Base-by-base conservation (phyloP, 2,329 filamentous ascomycete genomes). In the Alternaria hordeiaustralica region DNA sequence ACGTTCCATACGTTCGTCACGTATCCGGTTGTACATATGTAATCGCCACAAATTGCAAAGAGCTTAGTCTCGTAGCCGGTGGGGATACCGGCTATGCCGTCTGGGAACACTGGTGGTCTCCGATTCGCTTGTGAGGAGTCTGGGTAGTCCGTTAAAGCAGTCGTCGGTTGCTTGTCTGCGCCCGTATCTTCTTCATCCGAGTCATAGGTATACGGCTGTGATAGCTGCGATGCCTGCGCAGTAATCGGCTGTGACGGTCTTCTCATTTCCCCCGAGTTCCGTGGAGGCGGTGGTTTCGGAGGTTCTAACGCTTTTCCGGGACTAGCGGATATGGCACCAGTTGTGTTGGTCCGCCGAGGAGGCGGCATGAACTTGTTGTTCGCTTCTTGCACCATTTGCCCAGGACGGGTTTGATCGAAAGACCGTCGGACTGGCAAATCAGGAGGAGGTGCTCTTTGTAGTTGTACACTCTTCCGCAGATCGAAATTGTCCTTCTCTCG, bases 1-100 rank as follows among this genome's bases (percentile, higher is more conserved):
- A 97, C 80, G 76, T 90, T 95, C 94, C 96, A 99, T 0, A 94
- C 92, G 64, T 93, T 88, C 2, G 95, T 98, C 65, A 96, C 85
- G 67, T 92, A 91, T 6, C 95, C 96, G 15, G 92, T 93, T 0
- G 94, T 95, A 77, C 93, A 97, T 8, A 96, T 89, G 69, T 91
- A 90, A 67, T 94, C 90, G 8, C 96, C 96, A 76, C 93, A 97
- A 3, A 97, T 89, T 66, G 96, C 94, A 75, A 97, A 90, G 28
- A 94, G 84, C 45, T 93, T 90, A 6, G 93, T 92, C 67, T 98
- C 96, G 70, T 97, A 96, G 71, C 93, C 94, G 4, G 92, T 94
- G 28, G 87, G 82, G 60, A 99, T 94, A 67, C 95, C 92, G 55
- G 86, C 86, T n/a, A 87, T 87, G 0, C 92, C 90, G 45, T 89